Evolutionary conservation across 2,329 filamentous ascomycete genomes (phyloP).

Genomic region (Aspergillus floridensis): DNA sequence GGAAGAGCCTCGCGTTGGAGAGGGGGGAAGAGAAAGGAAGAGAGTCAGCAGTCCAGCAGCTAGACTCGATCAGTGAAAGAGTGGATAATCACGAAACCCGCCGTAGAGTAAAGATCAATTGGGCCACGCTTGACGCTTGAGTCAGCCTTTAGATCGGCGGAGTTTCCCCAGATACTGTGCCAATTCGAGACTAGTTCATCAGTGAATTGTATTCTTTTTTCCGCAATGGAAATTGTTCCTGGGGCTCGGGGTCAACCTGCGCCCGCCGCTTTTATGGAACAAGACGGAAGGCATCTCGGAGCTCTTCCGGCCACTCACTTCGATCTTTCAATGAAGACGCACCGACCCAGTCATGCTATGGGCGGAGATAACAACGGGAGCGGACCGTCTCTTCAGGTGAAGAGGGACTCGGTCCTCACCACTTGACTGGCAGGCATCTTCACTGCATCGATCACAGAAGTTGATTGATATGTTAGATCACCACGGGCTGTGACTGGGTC

Average conservation of each 20-base stretch:
- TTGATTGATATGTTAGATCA: too few species aligned
- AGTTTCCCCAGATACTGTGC: not conserved
- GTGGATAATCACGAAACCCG: not conserved
- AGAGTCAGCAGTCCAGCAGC: not conserved
- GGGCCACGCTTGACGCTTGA: too few species aligned
- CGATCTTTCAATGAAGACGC: not conserved
- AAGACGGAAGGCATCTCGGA: not conserved
- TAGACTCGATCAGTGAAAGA: slow-evolving; percentile 7
- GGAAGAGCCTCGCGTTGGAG: not conserved
- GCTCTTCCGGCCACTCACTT: not conserved
- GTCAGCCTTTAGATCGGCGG: not conserved
- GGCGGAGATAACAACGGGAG: too few species aligned
- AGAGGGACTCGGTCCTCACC: too few species aligned
- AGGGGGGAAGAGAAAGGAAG: not conserved
- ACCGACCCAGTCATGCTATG: not conserved
- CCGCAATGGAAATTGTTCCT: not conserved
- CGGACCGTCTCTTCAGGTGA: too few species aligned
- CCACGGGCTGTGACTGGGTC: too few species aligned
- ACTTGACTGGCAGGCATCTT: too few species aligned
- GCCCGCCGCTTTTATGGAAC: too few species aligned
- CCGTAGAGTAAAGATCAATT: not conserved
- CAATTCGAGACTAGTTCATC: not conserved
- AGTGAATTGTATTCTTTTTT: slow-evolving; percentile 6
- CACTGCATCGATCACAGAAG: too few species aligned
- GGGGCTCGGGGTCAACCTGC: too few species aligned